Base-by-base conservation (phyloP, 352 stramenopile species). In the Nothophytophthora sp. region DNA sequence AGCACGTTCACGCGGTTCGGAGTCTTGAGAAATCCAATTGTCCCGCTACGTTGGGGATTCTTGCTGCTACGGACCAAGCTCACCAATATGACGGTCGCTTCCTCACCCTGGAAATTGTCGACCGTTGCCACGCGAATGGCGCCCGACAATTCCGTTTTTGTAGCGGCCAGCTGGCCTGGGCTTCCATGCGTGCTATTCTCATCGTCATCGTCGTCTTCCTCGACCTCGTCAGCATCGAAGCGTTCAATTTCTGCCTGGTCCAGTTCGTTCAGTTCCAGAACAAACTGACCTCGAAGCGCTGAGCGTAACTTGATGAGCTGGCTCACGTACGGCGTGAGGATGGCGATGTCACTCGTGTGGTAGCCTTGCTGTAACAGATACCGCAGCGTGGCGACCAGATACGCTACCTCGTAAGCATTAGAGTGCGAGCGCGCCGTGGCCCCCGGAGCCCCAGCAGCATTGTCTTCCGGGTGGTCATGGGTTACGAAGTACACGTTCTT, bases 241-340 rank as follows among this genome's bases (percentile, higher is more conserved):
- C 69, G 78, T 29, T 78, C 59, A 18, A 90, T 66, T 40, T 78
- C 68, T 25, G 67, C 60, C 12, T 69, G 29, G 24, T 82, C 63
- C 19, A 77, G 44, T 19, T 81, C 67, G 15, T 66, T 72, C 23
- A 80, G 30, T 34, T 75, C 59, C 2, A 73, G 35, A 16, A 75
- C 37, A 45, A 83, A 73, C 40, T 69, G 28, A 5, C 56, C 56
- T 39, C 58, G 50, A 15, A 95, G 61, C 1, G 64, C 46, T 13
- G 59, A 48, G 18, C 82, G 66, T 27, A 94, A 72, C 34, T 69
- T 67, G 20, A 88, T 55, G 3, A 95, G 57, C 58, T 96, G 87
- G 6, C 84, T 80, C 34, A 95, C 55, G 33, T 95, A 96, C 30
- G 87, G 85, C 19, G 87, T 95, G 18, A 96, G 52, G 10, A 95